Conservation (phyloP, 495 filamentous ascomycete species). For the Chaetomidium leptoderma region DNA sequence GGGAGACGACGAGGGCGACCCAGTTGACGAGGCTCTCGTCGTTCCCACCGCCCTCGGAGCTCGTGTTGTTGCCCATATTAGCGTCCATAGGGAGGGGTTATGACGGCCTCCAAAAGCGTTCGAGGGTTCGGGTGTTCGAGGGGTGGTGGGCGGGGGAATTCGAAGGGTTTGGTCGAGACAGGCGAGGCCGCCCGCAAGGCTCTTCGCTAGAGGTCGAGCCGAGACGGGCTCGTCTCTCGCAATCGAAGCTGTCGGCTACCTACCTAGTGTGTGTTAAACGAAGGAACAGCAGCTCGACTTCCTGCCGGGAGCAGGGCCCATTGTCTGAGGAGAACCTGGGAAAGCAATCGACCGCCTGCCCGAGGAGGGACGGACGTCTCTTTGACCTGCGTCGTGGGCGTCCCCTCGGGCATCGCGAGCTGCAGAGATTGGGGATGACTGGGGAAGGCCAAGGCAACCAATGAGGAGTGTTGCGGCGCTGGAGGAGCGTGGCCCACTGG, state of each 20-base stretch:
- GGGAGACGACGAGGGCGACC: slow-evolving; percentile 34
- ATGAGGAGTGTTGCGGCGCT: slow-evolving; percentile 9
- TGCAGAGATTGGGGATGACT: not conserved
- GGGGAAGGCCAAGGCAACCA: slow-evolving; percentile 15
- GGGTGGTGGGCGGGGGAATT: not conserved
- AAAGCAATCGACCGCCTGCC: not conserved
- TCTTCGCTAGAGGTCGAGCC: not conserved
- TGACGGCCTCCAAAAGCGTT: not conserved
- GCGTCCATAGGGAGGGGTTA: not conserved
- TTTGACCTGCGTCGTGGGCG: not conserved
- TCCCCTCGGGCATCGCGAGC: slow-evolving; percentile 5
- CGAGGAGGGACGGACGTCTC: too few species aligned
- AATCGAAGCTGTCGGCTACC: not conserved
- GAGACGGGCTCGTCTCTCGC: not conserved
- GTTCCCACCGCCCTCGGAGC: not conserved
- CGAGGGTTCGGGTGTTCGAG: not conserved
- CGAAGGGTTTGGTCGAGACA: not conserved
- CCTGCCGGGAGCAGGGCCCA: not conserved
- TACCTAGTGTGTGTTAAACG: not conserved
- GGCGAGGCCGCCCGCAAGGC: not conserved
- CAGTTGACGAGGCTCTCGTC: slow-evolving; percentile 22
- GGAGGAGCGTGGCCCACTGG: not conserved
- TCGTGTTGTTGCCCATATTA: slow-evolving; percentile 9
- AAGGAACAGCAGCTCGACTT: not conserved
- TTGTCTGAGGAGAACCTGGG: too few species aligned